Conservation (phyloP, 768 basidiomycete species). For the Lactifluus rugatus region DNA sequence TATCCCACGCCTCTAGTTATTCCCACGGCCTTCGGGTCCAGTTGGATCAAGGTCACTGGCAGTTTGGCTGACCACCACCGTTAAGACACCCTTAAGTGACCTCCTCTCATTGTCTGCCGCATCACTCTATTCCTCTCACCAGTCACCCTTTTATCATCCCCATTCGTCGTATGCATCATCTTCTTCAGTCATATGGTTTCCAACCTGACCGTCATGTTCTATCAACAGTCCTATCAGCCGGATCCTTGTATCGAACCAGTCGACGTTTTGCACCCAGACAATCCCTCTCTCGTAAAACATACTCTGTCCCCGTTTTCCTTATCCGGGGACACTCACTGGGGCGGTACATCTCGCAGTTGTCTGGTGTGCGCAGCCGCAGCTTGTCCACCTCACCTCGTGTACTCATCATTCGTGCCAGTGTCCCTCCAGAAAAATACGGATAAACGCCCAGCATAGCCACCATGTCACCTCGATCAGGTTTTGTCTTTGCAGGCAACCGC, state of each 20-base stretch:
- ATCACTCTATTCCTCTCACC: background rate
- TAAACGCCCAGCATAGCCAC: background rate
- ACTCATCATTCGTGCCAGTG: background rate
- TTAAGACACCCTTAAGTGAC: background rate
- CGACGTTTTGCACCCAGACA: background rate
- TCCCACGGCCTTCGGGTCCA: background rate
- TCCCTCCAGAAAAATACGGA: background rate
- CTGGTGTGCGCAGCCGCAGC: background rate
- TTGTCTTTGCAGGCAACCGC: slow-evolving; percentile 7
- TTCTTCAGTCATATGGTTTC: background rate
- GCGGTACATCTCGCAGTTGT: background rate
- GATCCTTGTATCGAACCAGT: background rate
- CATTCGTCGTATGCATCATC: background rate
- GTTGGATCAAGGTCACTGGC: no score
- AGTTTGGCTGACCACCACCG: no score
- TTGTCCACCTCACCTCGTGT: background rate
- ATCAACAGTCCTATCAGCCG: background rate
- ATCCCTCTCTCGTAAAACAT: background rate
- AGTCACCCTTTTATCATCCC: background rate
- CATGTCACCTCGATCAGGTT: slow-evolving; percentile 6
- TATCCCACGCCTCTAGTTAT: background rate
- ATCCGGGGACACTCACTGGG: background rate
- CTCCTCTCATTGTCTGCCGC: background rate
- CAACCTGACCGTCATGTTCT: background rate
- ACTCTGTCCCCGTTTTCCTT: background rate